phyloP scores from a whole-genome alignment of 768 basidiomycete genomes.

The Stropharia rugosoannulata region DNA sequence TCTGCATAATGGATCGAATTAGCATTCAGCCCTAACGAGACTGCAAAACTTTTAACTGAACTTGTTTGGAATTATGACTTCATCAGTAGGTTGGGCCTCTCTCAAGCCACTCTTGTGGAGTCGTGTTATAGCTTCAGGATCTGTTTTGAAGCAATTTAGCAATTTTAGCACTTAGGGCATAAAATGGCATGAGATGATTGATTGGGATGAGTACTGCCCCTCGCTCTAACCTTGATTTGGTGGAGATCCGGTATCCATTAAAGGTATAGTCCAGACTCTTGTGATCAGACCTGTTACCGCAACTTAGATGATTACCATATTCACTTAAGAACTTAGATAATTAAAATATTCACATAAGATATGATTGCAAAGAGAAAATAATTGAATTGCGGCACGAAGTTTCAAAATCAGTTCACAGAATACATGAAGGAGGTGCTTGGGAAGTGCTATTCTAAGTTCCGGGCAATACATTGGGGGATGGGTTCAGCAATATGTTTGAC shows the following conservation, averaged over 20 bases:
- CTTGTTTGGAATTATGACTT: background rate
- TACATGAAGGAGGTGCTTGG: background rate
- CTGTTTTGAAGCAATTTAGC: background rate
- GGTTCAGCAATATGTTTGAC: too few relatives aligned
- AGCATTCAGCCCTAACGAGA: background rate
- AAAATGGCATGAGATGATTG: background rate
- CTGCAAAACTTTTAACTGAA: background rate
- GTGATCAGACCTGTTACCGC: too few relatives aligned
- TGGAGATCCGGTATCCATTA: background rate
- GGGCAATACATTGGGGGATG: too few relatives aligned
- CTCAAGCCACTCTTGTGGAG: too few relatives aligned
- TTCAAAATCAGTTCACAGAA: background rate
- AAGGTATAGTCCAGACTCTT: too few relatives aligned
- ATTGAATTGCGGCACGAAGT: too few relatives aligned
- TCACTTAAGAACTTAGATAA: too few relatives aligned
- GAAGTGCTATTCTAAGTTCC: background rate
- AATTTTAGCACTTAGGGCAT: background rate
- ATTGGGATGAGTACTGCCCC: background rate
- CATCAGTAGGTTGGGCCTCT: too few relatives aligned
- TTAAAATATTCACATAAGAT: too few relatives aligned
- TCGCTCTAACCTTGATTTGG: background rate
- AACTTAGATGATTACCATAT: too few relatives aligned
- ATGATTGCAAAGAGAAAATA: background rate
- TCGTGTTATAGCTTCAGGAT: too few relatives aligned
- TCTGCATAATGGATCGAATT: constrained; percentile 3